These are phyloP conservation scores for Schizopora paradoxa DNA, from an alignment of 1,284 basidiomycete genomes.

Conservation along the genomic window DNA sequence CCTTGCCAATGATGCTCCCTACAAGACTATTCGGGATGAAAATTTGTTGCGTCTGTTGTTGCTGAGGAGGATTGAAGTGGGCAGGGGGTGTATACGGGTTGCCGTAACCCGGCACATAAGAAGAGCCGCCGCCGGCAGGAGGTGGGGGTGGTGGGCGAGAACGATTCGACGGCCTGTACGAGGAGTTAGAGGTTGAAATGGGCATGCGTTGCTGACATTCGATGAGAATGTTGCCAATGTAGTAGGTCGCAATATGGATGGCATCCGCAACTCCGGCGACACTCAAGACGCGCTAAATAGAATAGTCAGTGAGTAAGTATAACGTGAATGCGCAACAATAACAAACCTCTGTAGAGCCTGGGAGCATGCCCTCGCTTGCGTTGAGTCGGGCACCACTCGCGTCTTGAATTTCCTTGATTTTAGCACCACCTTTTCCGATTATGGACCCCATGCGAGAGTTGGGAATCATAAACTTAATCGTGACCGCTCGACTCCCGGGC, in stretches of 20 bases:
- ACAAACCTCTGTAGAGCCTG: slow-evolving; percentile 92
- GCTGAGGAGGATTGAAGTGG: slow-evolving; percentile 40
- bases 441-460: slow-evolving; percentile 99
- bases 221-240: slow-evolving; percentile 94
- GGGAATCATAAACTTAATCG: slow-evolving; percentile 99
- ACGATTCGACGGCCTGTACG: slow-evolving; percentile 51
- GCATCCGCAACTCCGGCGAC: slow-evolving; percentile 99
- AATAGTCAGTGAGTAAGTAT: slow-evolving; percentile 16
- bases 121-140: slow-evolving; percentile 48
- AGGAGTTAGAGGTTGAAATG: slow-evolving; percentile 54
- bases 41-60: slow-evolving; percentile 94
- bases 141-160: slow-evolving; percentile 47
- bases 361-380: slow-evolving; percentile 96
- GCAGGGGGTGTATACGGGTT: slow-evolving; percentile 43
- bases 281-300: slow-evolving; percentile 80
- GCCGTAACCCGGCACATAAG: slow-evolving; percentile 64
- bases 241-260: slow-evolving; percentile 99
- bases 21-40: slow-evolving; percentile 98
- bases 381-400: slow-evolving; percentile 95
- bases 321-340: slow-evolving; percentile 11
- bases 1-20: slow-evolving; percentile 98
- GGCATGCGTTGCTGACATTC: slow-evolving; percentile 90
- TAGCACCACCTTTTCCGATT: slow-evolving; percentile 95
- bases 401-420: slow-evolving; percentile 99
- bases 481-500: slow-evolving; percentile 95